Conservation (phyloP, 768 basidiomycete species). For the Clathrus columnatus region DNA sequence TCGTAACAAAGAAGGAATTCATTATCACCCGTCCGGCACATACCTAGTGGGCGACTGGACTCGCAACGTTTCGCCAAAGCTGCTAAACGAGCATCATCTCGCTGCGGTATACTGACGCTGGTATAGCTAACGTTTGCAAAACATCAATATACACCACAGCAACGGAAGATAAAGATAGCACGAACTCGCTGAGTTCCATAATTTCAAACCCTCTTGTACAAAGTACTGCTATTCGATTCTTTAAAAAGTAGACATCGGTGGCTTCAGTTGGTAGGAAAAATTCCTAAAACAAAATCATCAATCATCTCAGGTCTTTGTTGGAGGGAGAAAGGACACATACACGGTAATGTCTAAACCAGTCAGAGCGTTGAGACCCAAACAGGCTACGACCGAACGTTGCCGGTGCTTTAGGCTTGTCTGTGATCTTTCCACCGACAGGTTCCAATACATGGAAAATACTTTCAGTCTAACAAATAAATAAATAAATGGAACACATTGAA, state of each 20-base stretch:
- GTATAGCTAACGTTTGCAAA: constrained; percentile 49
- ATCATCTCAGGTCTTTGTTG: neutral
- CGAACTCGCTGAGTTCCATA: constrained; percentile 90
- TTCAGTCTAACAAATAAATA: constrained; percentile 42
- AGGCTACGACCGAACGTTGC: constrained; percentile 66
- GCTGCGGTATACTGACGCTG: constrained; percentile 81
- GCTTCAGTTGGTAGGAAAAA: constrained; percentile 92
- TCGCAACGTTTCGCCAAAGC: constrained; percentile 75
- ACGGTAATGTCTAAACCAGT: constrained; percentile 93
- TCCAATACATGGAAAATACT: constrained; percentile 97
- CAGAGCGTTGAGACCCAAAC: constrained; percentile 71
- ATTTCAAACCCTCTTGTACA: constrained; percentile 95
- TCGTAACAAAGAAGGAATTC: constrained; percentile 88
- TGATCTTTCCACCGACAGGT: constrained; percentile 86
- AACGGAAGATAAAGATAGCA: neutral
- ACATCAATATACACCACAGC: neutral
- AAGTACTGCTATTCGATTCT: constrained; percentile 86
- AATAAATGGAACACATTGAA: constrained; percentile 12
- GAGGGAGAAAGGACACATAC: constrained; percentile 26
- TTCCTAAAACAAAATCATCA: constrained; percentile 35
- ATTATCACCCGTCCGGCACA: constrained; percentile 81
- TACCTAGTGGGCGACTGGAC: constrained; percentile 73
- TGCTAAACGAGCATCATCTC: constrained; percentile 58
- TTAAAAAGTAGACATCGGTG: constrained; percentile 84
- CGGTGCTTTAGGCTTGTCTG: constrained; percentile 63